These are phyloP conservation scores for Nemophila menziesii DNA, from an alignment of 257 asterid genomes.

Conservation along the genomic window DNA sequence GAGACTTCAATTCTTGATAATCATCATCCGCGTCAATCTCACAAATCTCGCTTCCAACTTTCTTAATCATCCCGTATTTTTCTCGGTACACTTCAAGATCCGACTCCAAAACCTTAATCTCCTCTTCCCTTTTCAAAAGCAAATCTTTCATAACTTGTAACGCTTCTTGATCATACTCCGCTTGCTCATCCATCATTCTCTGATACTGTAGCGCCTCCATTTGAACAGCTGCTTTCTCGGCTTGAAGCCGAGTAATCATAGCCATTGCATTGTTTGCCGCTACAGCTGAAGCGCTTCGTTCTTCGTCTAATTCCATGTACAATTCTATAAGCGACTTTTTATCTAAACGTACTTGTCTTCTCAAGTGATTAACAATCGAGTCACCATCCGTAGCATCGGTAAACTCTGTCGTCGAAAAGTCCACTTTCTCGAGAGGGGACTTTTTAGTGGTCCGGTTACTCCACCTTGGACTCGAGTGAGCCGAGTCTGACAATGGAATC, in stretches of 20 bases:
- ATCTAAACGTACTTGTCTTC: slow-evolving; percentile 51
- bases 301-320: slow-evolving; percentile 85
- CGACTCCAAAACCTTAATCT: slow-evolving; percentile 39
- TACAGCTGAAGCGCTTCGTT: slow-evolving; percentile 86
- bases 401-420: slow-evolving; percentile 21
- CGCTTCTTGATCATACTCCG: slow-evolving; percentile 80
- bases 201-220: slow-evolving; percentile 98
- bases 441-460: slow-evolving; percentile 17
- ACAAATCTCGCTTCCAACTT: slow-evolving; percentile 50
- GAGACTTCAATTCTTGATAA: slow-evolving; percentile 48
- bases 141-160: slow-evolving; percentile 49
- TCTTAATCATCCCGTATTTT: slow-evolving; percentile 37
- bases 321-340: slow-evolving; percentile 61
- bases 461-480: slow-evolving; percentile 69
- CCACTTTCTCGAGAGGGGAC: slow-evolving; percentile 24
- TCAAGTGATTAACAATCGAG: slow-evolving; percentile 17
- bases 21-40: slow-evolving; percentile 62
- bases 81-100: slow-evolving; percentile 50
- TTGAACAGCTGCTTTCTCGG: slow-evolving; percentile 90
- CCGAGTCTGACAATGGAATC: slow-evolving; percentile 51
- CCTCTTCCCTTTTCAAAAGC: slow-evolving; percentile 53
- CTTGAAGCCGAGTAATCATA: slow-evolving; percentile 86
- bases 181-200: slow-evolving; percentile 98
- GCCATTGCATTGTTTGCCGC: slow-evolving; percentile 99
- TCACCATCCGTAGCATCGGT: slow-evolving; percentile 34